A percentile compares a stretch with the other conserved stretches of the same genome.
Conservation (phyloP, 306 rosid species). For the Vachellia collinsii region DNA sequence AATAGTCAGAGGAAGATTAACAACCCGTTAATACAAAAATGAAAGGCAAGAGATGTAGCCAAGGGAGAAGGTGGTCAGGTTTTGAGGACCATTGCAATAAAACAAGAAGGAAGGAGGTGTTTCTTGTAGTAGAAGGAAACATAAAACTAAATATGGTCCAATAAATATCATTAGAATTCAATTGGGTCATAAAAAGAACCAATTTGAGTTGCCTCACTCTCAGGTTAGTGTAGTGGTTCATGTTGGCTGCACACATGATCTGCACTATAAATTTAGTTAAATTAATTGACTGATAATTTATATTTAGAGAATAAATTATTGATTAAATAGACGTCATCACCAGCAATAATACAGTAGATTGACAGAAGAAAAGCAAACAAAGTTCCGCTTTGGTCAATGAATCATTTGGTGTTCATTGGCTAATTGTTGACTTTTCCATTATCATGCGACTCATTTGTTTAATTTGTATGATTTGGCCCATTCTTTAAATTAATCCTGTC, state of each 20-base stretch:
- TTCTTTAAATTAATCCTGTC: slow-evolving; percentile 32
- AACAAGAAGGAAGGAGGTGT: slow-evolving; percentile 21
- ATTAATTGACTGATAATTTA: background rate
- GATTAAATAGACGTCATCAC: background rate
- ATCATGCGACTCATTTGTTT: background rate
- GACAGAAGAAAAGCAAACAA: background rate
- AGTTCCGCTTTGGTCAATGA: background rate
- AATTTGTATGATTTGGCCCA: slow-evolving; percentile 2
- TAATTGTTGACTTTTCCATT: slow-evolving; percentile 36
- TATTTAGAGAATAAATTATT: background rate
- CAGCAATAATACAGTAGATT: background rate
- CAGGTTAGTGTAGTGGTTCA: background rate
- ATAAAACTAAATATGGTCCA: background rate
- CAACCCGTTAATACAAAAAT: slow-evolving; percentile 42
- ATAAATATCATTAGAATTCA: slow-evolving; percentile 2
- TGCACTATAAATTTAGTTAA: background rate
- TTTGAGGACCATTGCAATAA: slow-evolving; percentile 39
- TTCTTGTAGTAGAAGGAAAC: slow-evolving; percentile 6
- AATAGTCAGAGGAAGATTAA: slow-evolving; percentile 36
- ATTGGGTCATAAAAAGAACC: background rate
- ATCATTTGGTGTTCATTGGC: slow-evolving; percentile 16
- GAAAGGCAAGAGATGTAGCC: slow-evolving; percentile 47
- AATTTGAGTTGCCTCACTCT: slow-evolving; percentile 1
- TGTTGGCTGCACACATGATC: slow-evolving; percentile 11
- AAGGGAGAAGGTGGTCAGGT: slow-evolving; percentile 73